Evolutionary conservation across 768 basidiomycete species (phyloP).

Genomic region (Imleria badia): DNA sequence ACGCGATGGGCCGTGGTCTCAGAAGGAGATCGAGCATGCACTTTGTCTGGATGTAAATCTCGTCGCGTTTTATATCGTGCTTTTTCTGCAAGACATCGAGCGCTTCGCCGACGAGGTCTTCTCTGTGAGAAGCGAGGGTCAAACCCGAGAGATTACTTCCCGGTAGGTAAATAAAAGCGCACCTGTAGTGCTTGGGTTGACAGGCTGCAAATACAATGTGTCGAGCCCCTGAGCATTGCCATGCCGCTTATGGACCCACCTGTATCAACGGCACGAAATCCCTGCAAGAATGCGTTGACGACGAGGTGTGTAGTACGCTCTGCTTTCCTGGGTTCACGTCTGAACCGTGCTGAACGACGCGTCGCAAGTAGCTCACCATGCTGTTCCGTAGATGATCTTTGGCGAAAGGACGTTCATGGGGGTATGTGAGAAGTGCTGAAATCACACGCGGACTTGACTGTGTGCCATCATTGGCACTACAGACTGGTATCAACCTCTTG

Average conservation of each 20-base stretch:
- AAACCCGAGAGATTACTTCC: background rate
- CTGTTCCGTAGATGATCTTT: slow-evolving; percentile 61
- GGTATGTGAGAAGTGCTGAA: slow-evolving; percentile 2
- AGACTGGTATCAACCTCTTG: background rate
- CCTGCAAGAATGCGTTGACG: slow-evolving; percentile 66
- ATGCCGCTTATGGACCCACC: slow-evolving; percentile 42
- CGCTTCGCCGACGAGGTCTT: slow-evolving; percentile 80
- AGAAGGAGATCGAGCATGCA: slow-evolving; percentile 27
- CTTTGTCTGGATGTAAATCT: slow-evolving; percentile 83
- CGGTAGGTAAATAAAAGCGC: background rate
- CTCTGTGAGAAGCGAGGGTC: slow-evolving; percentile 40
- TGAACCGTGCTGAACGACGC: background rate
- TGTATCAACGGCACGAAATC: slow-evolving; percentile 84
- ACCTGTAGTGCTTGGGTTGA: slow-evolving; percentile 75
- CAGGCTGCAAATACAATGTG: slow-evolving; percentile 42
- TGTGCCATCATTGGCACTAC: background rate
- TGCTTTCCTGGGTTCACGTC: slow-evolving; percentile 60
- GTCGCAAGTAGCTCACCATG: slow-evolving; percentile 43
- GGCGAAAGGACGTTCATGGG: slow-evolving; percentile 35
- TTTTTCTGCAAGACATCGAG: slow-evolving; percentile 53
- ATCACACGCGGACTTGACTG: slow-evolving; percentile 15
- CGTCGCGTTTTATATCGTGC: slow-evolving; percentile 64
- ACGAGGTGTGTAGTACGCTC: slow-evolving; percentile 68
- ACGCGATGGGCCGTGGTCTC: background rate
- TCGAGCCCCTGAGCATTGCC: slow-evolving; percentile 17